phyloP scores from a whole-genome alignment of 352 stramenopile species.

The Achlya hypogyna region DNA sequence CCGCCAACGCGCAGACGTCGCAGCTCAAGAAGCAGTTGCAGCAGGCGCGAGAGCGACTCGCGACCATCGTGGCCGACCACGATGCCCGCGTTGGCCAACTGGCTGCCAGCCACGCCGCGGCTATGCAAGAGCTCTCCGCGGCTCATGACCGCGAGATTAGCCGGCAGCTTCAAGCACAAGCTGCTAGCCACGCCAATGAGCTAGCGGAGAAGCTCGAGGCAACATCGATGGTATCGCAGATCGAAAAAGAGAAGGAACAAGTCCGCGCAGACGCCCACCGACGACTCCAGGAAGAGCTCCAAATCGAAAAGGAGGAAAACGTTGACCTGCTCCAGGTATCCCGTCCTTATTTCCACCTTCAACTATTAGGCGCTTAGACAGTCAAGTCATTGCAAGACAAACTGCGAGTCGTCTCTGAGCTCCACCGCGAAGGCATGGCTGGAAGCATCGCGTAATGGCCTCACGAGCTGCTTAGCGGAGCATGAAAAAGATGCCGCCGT shows the following conservation, averaged over 20 bases:
- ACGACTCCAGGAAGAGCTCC: conserved; percentile 13
- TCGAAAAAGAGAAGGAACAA: neutral
- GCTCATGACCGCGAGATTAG: neutral
- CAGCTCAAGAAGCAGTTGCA: conserved; percentile 17
- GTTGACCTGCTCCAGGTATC: conserved; percentile 17
- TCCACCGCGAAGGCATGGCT: neutral
- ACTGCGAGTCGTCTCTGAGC: neutral
- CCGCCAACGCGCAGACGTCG: neutral
- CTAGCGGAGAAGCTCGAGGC: neutral
- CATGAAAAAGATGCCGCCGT: neutral
- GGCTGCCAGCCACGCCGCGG: neutral
- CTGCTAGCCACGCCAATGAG: neutral
- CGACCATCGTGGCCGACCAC: neutral
- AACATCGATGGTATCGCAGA: neutral
- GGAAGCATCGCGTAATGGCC: neutral
- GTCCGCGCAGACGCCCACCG: neutral
- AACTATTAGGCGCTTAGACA: neutral
- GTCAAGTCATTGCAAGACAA: conserved; percentile 20
- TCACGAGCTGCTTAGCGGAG: neutral
- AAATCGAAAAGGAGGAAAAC: conserved; percentile 21
- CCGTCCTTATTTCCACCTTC: neutral
- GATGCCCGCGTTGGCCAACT: neutral
- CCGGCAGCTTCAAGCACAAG: neutral
- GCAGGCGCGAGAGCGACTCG: conserved; percentile 13
- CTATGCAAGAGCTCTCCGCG: neutral